Evolutionary conservation across 108 stramenopile genomes (phyloP).

Genomic region (Cyclostephanos tholiformis): DNA sequence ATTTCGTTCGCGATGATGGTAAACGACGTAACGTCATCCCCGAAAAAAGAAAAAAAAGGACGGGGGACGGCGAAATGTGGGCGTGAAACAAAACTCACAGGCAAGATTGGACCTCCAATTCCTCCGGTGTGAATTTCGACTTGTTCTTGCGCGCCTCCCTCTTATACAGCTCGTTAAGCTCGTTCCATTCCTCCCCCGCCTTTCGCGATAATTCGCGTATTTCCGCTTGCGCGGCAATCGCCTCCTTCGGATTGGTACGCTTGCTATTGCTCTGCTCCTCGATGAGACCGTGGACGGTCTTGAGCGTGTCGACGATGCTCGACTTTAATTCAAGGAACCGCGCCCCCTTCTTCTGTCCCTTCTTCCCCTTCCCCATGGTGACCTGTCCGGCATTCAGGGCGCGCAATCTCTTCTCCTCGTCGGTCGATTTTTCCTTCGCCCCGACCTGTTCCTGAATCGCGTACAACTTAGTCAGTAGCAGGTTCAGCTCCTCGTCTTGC

Average conservation of each 20-base stretch:
- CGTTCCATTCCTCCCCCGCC: slow-evolving; percentile 82
- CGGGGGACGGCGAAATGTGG: too few species aligned
- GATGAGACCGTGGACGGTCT: slow-evolving; percentile 56
- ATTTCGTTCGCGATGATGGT: too few species aligned
- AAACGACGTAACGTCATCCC: too few species aligned
- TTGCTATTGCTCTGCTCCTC: slow-evolving; percentile 54
- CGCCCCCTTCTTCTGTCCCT: slow-evolving; percentile 75
- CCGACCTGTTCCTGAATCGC: slow-evolving; percentile 86
- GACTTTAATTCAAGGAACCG: slow-evolving; percentile 83
- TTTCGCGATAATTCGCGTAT: slow-evolving; percentile 78
- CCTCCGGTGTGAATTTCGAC: slow-evolving; percentile 84
- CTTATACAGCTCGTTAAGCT: slow-evolving; percentile 81
- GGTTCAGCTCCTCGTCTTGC: slow-evolving; percentile 78
- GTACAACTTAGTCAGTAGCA: slow-evolving; percentile 85
- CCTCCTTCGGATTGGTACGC: slow-evolving; percentile 71
- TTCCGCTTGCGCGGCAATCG: slow-evolving; percentile 79
- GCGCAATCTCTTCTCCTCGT: slow-evolving; percentile 70
- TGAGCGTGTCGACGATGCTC: slow-evolving; percentile 69
- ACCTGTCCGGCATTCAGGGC: slow-evolving; percentile 62
- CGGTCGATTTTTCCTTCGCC: slow-evolving; percentile 76
- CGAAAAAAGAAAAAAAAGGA: too few species aligned
- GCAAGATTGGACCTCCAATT: slow-evolving; percentile 80
- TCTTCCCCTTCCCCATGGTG: slow-evolving; percentile 71
- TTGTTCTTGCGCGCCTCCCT: slow-evolving; percentile 87
- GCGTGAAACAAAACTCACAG: slow-evolving; percentile 28